Conservation (phyloP, 495 filamentous ascomycete species). For the Evernia prunastri region DNA sequence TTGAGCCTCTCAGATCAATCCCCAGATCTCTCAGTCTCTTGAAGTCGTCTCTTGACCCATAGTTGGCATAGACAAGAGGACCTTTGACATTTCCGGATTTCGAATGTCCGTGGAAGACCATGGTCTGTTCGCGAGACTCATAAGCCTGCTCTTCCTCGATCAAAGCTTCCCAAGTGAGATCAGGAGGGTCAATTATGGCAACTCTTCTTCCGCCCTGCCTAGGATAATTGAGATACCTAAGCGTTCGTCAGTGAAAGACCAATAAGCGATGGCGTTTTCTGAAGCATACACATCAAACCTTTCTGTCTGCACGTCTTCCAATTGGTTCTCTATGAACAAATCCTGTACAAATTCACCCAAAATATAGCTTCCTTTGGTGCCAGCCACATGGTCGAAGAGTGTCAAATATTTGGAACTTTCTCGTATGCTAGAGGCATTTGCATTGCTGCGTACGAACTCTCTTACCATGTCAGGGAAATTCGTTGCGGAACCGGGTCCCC, state of each 20-base stretch:
- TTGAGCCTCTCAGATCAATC: slow-evolving; percentile 67
- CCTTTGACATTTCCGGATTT: slow-evolving; percentile 84
- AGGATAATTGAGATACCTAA: slow-evolving; percentile 73
- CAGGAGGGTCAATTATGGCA: slow-evolving; percentile 67
- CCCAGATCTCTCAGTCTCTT: slow-evolving; percentile 60
- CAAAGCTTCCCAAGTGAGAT: slow-evolving; percentile 68
- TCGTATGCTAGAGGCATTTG: slow-evolving; percentile 62
- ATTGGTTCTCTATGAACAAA: slow-evolving; percentile 57
- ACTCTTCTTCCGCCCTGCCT: slow-evolving; percentile 68
- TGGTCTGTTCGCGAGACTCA: slow-evolving; percentile 54
- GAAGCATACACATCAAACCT: slow-evolving; percentile 62
- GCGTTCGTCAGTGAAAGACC: not conserved
- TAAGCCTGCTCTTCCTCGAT: slow-evolving; percentile 68
- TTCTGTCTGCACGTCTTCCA: slow-evolving; percentile 68
- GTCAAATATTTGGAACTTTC: slow-evolving; percentile 68
- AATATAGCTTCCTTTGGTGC: slow-evolving; percentile 80
- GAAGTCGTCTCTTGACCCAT: slow-evolving; percentile 81
- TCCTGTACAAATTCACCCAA: slow-evolving; percentile 75
- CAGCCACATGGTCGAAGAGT: slow-evolving; percentile 77
- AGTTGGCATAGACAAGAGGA: slow-evolving; percentile 90
- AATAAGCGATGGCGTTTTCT: not conserved
- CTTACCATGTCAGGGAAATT: slow-evolving; percentile 65
- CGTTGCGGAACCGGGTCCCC: slow-evolving; percentile 41
- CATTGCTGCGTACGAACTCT: slow-evolving; percentile 59
- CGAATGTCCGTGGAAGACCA: slow-evolving; percentile 82